Percentiles rank a stretch among this genome's conserved stretches.
Evolutionary conservation across 345 rosid genomes (phyloP).

Genomic region (Kernera saxatilis): DNA sequence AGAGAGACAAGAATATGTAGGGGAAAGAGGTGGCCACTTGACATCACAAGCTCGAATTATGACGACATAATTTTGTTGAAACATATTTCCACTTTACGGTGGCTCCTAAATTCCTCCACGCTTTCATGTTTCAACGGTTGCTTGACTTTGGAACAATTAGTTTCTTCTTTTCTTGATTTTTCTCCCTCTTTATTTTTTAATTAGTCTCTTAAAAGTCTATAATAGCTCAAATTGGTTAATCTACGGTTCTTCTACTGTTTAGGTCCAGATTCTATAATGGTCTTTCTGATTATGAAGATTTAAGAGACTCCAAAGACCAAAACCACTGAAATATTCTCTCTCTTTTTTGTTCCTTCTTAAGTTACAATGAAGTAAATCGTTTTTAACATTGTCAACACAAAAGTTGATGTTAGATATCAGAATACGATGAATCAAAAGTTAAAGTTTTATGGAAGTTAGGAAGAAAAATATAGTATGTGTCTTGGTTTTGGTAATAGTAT

Average conservation of each 20-base stretch:
- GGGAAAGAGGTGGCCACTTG: not conserved
- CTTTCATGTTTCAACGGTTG: constrained; percentile 23
- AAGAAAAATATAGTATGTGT: not conserved
- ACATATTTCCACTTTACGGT: constrained; percentile 11
- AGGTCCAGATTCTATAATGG: not conserved
- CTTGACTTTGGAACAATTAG: constrained; percentile 20
- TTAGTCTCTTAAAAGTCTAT: constrained; percentile 2
- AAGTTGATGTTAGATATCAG: not conserved
- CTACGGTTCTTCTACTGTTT: not conserved
- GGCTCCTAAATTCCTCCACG: constrained; percentile 21
- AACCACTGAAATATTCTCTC: not conserved
- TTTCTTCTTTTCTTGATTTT: not conserved
- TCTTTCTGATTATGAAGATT: not conserved
- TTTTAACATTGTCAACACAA: not conserved
- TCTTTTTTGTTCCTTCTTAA: not conserved
- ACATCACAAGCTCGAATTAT: constrained; percentile 15
- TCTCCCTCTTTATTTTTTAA: not conserved
- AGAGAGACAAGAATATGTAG: not conserved
- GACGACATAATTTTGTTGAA: not conserved
- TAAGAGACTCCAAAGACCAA: not conserved
- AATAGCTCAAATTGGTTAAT: not conserved
- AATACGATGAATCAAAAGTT: not conserved
- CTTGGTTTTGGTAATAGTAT: not conserved
- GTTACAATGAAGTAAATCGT: not conserved
- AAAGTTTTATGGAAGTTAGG: not conserved